Evolutionary conservation across 2,329 filamentous ascomycete genomes (phyloP), one percentile per base, ranked within the genome.

Genomic region (Blastomyces silverae): DNA sequence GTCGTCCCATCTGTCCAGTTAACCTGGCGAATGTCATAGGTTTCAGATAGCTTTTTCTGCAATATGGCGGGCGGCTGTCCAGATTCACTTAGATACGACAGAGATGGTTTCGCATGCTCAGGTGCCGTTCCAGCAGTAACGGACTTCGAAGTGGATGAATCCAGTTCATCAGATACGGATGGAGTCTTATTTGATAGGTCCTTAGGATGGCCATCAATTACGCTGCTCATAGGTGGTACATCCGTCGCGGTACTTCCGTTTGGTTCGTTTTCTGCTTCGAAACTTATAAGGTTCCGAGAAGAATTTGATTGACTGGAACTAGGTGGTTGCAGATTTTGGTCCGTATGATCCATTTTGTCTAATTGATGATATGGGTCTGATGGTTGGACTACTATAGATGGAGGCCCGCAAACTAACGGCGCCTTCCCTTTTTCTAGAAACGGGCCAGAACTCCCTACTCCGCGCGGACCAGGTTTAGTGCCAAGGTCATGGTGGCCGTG

Each of bases 1-100:
- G 81, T 74, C 0, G 83, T 80, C 13, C 74, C 83, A 74, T 97
- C 91, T 66, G 87, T 82, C 92, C 93, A 97, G 66, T 85, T 87
- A 67, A 97, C 88, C 66, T 92, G 92, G 74, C 96, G 95, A 74
- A 97, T 92, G 64, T 92, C 89, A 71, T 99, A 97, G 0, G 91
- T 94, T 75, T 97, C 92, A 15, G 66, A 64, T 37, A 61, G 39
- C 22, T 63, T 64, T 17, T n/a, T 59, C 31, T 64, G 61, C 2
- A 25, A n/a, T 44, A 42, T 37, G 6, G 34, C 10, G 6, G 13
- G 3, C 8, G 44, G 31, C 34, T 61, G 59, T 37, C 22, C 44
- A 50, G 4, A 34, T 37, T n/a, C 28, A 15, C 13, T 37, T 22
- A 28, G 25, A 17, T 28, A n/a, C 17, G 37, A 25, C 6, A 59